Conservation (phyloP, 2,329 filamentous ascomycete genomes). For the Paracoccidioides lutzii region DNA sequence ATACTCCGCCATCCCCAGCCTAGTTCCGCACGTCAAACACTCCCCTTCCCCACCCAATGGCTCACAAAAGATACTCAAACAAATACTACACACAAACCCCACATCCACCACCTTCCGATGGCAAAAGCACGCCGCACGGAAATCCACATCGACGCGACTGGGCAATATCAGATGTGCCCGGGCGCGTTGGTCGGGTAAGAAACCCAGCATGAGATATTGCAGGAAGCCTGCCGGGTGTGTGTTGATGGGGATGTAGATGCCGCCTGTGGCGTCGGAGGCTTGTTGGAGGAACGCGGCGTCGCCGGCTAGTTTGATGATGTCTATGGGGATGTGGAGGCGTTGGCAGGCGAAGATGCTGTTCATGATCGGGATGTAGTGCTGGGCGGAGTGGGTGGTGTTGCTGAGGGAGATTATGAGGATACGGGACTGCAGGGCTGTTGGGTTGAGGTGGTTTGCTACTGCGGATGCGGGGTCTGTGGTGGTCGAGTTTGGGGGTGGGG, state of each 20-base stretch:
- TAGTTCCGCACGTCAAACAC: constrained; percentile 74
- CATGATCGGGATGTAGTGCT: constrained; percentile 96
- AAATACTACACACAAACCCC: constrained; percentile 92
- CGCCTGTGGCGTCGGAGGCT: constrained; percentile 61
- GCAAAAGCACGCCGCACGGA: constrained; percentile 96
- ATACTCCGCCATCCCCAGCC: constrained; percentile 62
- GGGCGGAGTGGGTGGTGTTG: constrained; percentile 72
- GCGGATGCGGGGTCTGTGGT: constrained; percentile 27
- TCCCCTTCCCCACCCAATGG: constrained; percentile 46
- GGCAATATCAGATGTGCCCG: constrained; percentile 59
- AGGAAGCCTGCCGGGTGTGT: constrained; percentile 50
- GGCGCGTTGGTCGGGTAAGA: constrained; percentile 58
- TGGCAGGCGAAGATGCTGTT: constrained; percentile 95
- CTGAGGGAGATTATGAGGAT: constrained; percentile 87
- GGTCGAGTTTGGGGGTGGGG: constrained; percentile 8
- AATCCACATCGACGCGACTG: constrained; percentile 78
- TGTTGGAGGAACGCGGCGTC: constrained; percentile 90
- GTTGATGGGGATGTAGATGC: constrained; percentile 52
- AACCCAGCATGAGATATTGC: constrained; percentile 89
- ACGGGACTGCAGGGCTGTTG: constrained; percentile 52
- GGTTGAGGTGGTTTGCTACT: constrained; percentile 23
- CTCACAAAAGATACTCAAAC: constrained; percentile 81
- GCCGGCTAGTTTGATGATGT: constrained; percentile 75
- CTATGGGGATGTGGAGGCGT: constrained; percentile 74
- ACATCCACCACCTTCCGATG: constrained; percentile 82